Evolutionary conservation across 2,329 filamentous ascomycete genomes (phyloP), one percentile per base, ranked within the genome.

Genomic region (Monilinia vaccinii-corymbosi): DNA sequence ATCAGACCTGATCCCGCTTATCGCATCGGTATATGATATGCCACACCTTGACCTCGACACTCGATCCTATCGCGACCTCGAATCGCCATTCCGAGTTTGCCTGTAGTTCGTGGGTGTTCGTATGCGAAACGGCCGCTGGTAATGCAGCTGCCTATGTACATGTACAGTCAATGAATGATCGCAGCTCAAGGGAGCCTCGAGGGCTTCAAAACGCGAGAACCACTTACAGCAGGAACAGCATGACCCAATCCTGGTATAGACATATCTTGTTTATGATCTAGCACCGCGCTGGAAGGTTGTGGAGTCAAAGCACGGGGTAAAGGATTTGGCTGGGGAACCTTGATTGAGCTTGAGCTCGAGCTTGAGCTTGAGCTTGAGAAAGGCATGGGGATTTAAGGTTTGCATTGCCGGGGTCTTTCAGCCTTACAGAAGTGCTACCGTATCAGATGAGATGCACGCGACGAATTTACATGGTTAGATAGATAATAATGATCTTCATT

Each of bases 81-180:
- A 93, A 93, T 55, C 89, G 83, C 85, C 88, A 93, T 79, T 93
- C 89, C 69, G 83, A 86, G 65, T 82, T 83, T 59, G 83, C 80
- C 55, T 79, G 76, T 64, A 93, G 81, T 64, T 75, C 76, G 62
- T 82, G 77, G 55, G 79, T 72, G 40, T 72, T 73, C 32, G 74
- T 72, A 45, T 73, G 73, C 50, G 75, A 73, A 63, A 72, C 68
- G 42, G 69, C 71, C 45, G 61, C 58, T 46, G 70, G 65, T 9
- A 67, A 64, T 49, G 66, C 63, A 38, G 64, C 63, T 32, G 69
- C 56, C 56, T 57, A 66, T 60, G 66, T 70, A 48, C 10, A 28
- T 11, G 16, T 36, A 32, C 16, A 18, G 53, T 45, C 18, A 36
- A 62, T 36, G 58, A 46, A 53, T 23, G n/a, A n/a, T 48, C 44